A percentile compares a stretch with the other conserved stretches of the same genome.
phyloP scores from a whole-genome alignment of 2,329 filamentous ascomycete genomes.

The Calonectria leucothoes region DNA sequence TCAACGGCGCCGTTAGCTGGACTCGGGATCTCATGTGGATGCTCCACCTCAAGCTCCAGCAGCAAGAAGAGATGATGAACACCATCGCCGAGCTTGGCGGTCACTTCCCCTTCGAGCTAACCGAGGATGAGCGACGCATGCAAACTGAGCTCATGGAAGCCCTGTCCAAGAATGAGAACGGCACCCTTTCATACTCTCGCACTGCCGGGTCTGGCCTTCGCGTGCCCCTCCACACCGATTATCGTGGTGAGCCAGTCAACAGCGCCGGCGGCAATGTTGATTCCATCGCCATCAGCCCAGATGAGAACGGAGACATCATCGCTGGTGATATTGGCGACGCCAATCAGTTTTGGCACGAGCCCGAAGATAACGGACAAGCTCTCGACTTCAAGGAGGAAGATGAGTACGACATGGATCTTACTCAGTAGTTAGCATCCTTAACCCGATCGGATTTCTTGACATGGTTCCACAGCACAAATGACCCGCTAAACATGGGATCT shows the following conservation, averaged over 20 bases:
- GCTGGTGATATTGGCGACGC: conserved; percentile 60
- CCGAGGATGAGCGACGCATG: conserved; percentile 96
- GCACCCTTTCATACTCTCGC: conserved; percentile 86
- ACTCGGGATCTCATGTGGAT: conserved; percentile 98
- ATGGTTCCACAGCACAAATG: neutral
- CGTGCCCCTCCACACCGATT: conserved; percentile 93
- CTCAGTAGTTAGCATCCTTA: conserved; percentile 40
- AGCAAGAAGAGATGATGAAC: conserved; percentile 88
- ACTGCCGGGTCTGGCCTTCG: conserved; percentile 85
- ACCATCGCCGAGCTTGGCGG: conserved; percentile 78
- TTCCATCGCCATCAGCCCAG: conserved; percentile 51
- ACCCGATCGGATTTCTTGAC: conserved; percentile 13
- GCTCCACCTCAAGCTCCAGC: conserved; percentile 87
- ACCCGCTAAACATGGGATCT: neutral
- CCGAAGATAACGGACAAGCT: conserved; percentile 76
- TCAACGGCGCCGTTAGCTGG: conserved; percentile 97
- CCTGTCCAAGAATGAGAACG: conserved; percentile 81
- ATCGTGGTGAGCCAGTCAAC: conserved; percentile 81
- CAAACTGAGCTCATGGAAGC: conserved; percentile 91
- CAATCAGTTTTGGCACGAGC: conserved; percentile 74
- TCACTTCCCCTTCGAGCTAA: conserved; percentile 82
- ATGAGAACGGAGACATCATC: conserved; percentile 52
- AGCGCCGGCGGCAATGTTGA: conserved; percentile 53
- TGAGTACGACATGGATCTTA: conserved; percentile 87
- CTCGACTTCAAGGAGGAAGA: conserved; percentile 94